Percentiles rank a stretch among this genome's conserved stretches.
These are phyloP conservation scores for Boletus sp. DNA, from an alignment of 768 basidiomycete species.

Conservation along the genomic window DNA sequence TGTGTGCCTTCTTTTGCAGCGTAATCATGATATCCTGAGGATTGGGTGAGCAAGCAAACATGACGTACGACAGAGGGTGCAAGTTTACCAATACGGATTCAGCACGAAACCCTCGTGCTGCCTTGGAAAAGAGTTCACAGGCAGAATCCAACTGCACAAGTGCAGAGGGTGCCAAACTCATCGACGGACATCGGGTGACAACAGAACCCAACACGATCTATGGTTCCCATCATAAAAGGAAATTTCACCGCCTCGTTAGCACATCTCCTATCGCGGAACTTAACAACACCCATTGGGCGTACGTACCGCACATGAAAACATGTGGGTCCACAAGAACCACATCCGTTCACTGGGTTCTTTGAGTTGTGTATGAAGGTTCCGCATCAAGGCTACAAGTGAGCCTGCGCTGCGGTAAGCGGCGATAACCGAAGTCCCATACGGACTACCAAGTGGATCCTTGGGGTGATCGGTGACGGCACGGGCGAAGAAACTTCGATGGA, in stretches of 20 bases:
- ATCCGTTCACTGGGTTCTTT: conserved; percentile 63
- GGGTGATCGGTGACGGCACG: conserved; percentile 71
- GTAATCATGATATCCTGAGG: conserved; percentile 61
- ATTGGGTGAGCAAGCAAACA: conserved; percentile 9
- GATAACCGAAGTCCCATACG: conserved; percentile 70
- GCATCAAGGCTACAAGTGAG: conserved; percentile 67
- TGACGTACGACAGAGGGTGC: background rate
- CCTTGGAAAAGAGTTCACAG: conserved; percentile 70
- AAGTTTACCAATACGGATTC: conserved; percentile 58
- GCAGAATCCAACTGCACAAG: conserved; percentile 73
- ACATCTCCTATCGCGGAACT: conserved; percentile 10
- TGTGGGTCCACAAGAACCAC: conserved; percentile 52
- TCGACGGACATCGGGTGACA: conserved; percentile 75
- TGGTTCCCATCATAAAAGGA: conserved; percentile 1
- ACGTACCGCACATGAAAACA: conserved; percentile 64
- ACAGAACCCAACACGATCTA: conserved; percentile 72
- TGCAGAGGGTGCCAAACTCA: conserved; percentile 75
- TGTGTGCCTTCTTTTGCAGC: conserved; percentile 64
- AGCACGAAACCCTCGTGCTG: conserved; percentile 63
- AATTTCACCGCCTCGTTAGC: conserved; percentile 16
- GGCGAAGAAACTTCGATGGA: conserved; percentile 74
- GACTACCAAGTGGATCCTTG: conserved; percentile 70
- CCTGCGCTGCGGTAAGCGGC: conserved; percentile 74
- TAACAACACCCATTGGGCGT: background rate
- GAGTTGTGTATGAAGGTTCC: conserved; percentile 63